phyloP scores from a whole-genome alignment of 345 rosid species.

The Camelina sativa region DNA sequence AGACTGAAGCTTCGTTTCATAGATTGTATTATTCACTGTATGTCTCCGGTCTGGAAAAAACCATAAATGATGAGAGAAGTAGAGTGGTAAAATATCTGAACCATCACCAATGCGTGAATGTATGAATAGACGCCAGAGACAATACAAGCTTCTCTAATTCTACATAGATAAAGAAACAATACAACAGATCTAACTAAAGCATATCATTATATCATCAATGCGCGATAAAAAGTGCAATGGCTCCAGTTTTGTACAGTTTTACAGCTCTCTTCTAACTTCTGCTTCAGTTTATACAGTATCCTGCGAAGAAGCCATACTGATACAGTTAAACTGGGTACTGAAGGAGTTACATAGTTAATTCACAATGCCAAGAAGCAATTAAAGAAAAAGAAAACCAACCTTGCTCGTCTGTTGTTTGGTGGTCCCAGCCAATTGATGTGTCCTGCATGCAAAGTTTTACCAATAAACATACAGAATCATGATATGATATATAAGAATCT shows the following conservation, averaged over 20 bases:
- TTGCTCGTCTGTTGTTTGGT: slow-evolving; percentile 52
- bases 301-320: slow-evolving; percentile 9
- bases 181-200: slow-evolving; percentile 33
- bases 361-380: background rate
- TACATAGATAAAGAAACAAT: slow-evolving; percentile 25
- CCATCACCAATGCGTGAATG: slow-evolving; percentile 31
- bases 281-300: slow-evolving; percentile 40
- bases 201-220: slow-evolving; percentile 22
- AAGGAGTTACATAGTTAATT: background rate
- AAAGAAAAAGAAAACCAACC: slow-evolving; percentile 29
- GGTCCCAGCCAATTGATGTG: slow-evolving; percentile 54
- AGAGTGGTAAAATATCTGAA: slow-evolving; percentile 13
- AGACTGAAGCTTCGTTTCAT: slow-evolving; percentile 14
- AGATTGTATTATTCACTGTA: slow-evolving; percentile 21
- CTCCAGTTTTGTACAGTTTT: slow-evolving; percentile 41
- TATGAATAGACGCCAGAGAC: slow-evolving; percentile 31
- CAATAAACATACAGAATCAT: slow-evolving; percentile 15
- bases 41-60: slow-evolving; percentile 2
- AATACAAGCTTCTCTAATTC: slow-evolving; percentile 16
- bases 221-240: background rate
- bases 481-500: slow-evolving; percentile 12
- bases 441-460: slow-evolving; percentile 47
- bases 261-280: slow-evolving; percentile 38
- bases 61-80: slow-evolving; percentile 7
- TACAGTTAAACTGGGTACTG: background rate